Evolutionary conservation across 2,329 filamentous ascomycete species (phyloP).

Genomic region (Diatrype stigma): DNA sequence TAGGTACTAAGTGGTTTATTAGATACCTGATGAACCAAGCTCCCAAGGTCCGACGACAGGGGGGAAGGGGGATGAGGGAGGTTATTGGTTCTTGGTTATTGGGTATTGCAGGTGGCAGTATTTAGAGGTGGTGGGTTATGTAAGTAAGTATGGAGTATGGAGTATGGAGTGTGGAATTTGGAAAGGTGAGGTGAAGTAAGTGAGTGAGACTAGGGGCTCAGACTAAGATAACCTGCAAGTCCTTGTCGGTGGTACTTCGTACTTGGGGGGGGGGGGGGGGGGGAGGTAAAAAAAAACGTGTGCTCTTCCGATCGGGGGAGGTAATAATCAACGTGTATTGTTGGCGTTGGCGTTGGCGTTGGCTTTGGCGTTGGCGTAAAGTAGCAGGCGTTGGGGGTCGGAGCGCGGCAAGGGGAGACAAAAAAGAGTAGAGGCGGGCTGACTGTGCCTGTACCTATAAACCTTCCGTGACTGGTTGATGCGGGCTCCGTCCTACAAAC

Average conservation of each 20-base stretch:
- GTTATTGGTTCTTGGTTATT: no score
- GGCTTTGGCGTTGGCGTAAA: conserved; percentile 1
- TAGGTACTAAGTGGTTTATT: no score
- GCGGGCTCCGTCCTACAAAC: conserved; percentile 16
- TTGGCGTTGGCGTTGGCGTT: not conserved
- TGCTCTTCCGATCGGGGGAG: no score
- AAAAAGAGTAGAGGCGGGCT: not conserved
- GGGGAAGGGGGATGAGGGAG: not conserved
- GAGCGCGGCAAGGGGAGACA: not conserved
- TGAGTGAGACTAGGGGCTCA: no score
- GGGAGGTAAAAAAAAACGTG: no score
- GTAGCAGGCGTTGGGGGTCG: not conserved
- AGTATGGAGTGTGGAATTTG: not conserved
- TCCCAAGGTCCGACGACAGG: no score
- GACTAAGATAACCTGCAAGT: no score
- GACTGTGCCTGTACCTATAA: not conserved
- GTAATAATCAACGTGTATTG: no score
- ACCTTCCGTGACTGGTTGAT: no score
- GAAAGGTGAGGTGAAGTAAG: not conserved
- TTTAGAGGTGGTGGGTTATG: not conserved
- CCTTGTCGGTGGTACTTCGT: not conserved
- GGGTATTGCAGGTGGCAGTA: no score
- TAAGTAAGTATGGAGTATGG: not conserved
- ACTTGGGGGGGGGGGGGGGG: no score
- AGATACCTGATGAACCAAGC: no score